Evolutionary conservation across 192 early-diverging fungal species (phyloP), one percentile per base, ranked within the genome.

Genomic region (Backusella tarrabulga): DNA sequence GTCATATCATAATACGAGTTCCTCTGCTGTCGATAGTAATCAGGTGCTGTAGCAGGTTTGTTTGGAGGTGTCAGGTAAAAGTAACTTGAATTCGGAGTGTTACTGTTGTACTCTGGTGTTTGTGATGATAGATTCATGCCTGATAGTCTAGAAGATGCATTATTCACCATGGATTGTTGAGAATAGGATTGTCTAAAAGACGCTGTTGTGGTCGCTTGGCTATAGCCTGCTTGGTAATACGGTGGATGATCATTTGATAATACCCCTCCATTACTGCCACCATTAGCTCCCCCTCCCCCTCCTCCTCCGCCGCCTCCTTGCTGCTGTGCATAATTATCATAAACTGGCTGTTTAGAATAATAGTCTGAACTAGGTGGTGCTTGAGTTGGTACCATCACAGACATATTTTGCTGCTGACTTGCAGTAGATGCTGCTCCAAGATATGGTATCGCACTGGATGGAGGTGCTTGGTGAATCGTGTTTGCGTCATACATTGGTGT

Each of bases 281-380:
- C 54, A 9, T 21, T 56, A 21, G 6, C 54, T 8, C 52, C 52
- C 9, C 54, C 54, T 56, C 19, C 54, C 6, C 8, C 52, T n/a
- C n/a, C 52, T 8, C n/a, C 21, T 1, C 52, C 54, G 3, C 19
- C 54, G 8, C 56, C 23, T 63, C 11, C 9, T 29, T 63, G 56
- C n/a, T 63, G 56, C 21, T 63, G 46, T 74, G 66, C 42, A 77
- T 36, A 71, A 21, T 52, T 34, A 69, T 60, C 14, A 52, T 56
- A 63, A 23, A 26, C 56, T 63, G 35, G 79, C 56, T 63, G 56
- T 4, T 63, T 26, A 12, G 56, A 26, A 63, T 63, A 29, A 32
- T 63, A 63, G 56, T 63, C 56, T 63, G 56, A 63, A 29, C 23
- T 29, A 23, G 56, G 12, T 56, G 54, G 54, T 56, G n/a, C 19